Base-by-base conservation (phyloP, 31 red algal genomes). In the Pterothamnion heteromorphum region DNA sequence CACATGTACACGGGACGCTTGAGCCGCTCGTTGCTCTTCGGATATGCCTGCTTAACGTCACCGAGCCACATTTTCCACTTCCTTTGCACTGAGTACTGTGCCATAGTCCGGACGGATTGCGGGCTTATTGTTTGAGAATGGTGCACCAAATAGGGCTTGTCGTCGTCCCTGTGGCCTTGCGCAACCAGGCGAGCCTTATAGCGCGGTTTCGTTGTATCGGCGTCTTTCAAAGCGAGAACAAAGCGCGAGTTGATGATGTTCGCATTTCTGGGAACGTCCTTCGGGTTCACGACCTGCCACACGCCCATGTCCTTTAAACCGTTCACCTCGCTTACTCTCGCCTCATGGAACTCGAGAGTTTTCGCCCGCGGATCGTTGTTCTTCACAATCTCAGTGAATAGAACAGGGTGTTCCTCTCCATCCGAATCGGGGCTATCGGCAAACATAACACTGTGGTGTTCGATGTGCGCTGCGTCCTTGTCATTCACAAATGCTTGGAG, bases 111-210 rank as follows among this genome's bases (percentile, higher is more conserved):
- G n/a, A 14, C 22, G 4, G 64, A 74, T 74, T 74, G 64, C 22
- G 2, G 64, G 1, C 22, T 74, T 2, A 2, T 2, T 74, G 64
- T 74, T 27, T 2, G 3, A 1, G 64, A 4, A 4, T 74, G 1
- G 22, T 74, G 64, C 51, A 20, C 2, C 22, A 74, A 74, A 58
- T 35, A 14, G 14, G 57, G 1, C 74, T 90, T 92, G 20, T 41
- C 74, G 2, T 88, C 1, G 36, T 95, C 57, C 0, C 26, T 35
- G 44, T 89, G 44, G 4, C 90, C 91, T 84, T 89, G 89, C 0
- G 80, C 43, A 1, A 95, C 83, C 0, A 86, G 93, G 44, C 91
- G 71, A 1, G 94, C 94, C 37, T 95, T 92, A 58, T 44, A 92
- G 22, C 57, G 1, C 43, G 86, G 74, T 30, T 92, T 43, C 9